Base-by-base conservation (phyloP, 106 monocot genomes). In the Acanthochlamys bracteata region DNA sequence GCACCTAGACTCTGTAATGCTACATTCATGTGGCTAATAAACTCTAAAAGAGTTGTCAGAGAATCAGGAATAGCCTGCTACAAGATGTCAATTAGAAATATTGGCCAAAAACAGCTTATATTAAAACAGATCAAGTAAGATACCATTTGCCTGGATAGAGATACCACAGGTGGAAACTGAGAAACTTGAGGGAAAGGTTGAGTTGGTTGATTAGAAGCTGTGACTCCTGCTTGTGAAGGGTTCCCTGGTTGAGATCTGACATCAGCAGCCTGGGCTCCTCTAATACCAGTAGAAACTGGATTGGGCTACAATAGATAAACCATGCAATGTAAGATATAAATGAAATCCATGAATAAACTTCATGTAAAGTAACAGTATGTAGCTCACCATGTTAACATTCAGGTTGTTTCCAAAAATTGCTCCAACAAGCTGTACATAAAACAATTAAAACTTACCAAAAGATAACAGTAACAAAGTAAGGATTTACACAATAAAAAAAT, bases 31-130 rank as follows among this genome's bases (percentile, higher is more conserved):
- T 76, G 87, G 57, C 60, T 67, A 23, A 96, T 90, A 70, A 82
- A 96, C 21, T 84, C 84, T 49, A 61, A 71, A 42, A 96, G 82
- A 42, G 90, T 90, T 17, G 82, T 74, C 71, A 96, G 25, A 72
- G 95, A 84, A 85, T 90, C 82, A 65, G 87, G 82, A 74, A 90
- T 78, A 19, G 54, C 78, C 95, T 96, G 73, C 24, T 72, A 42
- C 42, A 7, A 59, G 79, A 56, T 57, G 19, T 39, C 7, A 22
- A 7, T 7, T 25, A 49, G 42, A 42, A 59, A 47, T 49, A 24
- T 0, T 6, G 21, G 47, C 4, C 16, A 60, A 24, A 52, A 20
- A 23, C 20, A 70, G 26, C 7, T 22, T 13, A 43, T 49, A 14
- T 49, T 9, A 49, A 49, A 49, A 14, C 33, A 33, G 49, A 49